Conservation (phyloP, 2,329 filamentous ascomycete species). For the Aspergillus chevalieri region DNA sequence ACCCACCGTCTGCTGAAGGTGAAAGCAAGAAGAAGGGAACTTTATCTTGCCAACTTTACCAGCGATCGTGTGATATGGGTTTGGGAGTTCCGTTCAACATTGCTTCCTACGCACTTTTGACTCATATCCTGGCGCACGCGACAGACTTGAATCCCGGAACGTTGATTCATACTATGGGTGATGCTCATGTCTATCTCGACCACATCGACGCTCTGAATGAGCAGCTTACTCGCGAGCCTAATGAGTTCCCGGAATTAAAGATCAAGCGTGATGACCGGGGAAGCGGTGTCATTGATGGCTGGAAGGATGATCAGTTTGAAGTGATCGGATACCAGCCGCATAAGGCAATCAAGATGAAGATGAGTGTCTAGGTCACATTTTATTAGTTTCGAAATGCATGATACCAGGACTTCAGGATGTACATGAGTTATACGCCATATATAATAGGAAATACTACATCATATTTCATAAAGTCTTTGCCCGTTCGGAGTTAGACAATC, state of each 20-base stretch:
- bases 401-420: slow-evolving; percentile 10
- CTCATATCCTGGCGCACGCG: slow-evolving; percentile 88
- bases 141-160: slow-evolving; percentile 78
- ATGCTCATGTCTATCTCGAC: slow-evolving; percentile 93
- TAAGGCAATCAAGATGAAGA: slow-evolving; percentile 94
- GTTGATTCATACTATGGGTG: slow-evolving; percentile 92
- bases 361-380: slow-evolving; percentile 67
- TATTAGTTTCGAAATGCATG: slow-evolving; percentile 12
- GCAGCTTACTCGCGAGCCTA: slow-evolving; percentile 74
- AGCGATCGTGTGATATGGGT: slow-evolving; percentile 93
- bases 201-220: slow-evolving; percentile 80
- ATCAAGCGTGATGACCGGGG: slow-evolving; percentile 63
- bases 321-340: slow-evolving; percentile 86
- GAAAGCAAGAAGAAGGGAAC: slow-evolving; percentile 53
- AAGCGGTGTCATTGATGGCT: slow-evolving; percentile 86
- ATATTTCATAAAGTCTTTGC: too few species aligned
- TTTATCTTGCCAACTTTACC: slow-evolving; percentile 84
- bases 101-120: slow-evolving; percentile 84
- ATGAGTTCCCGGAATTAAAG: slow-evolving; percentile 70
- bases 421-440: too few species aligned
- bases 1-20: slow-evolving; percentile 43
- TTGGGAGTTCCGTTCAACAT: slow-evolving; percentile 98
- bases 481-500: background rate
- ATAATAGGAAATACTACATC: too few species aligned
- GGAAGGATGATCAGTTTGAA: slow-evolving; percentile 81